Percentiles rank a stretch among this genome's conserved stretches.
These are phyloP conservation scores for Gossypium lobatum DNA, from an alignment of 441 rosid genomes.

Conservation along the genomic window DNA sequence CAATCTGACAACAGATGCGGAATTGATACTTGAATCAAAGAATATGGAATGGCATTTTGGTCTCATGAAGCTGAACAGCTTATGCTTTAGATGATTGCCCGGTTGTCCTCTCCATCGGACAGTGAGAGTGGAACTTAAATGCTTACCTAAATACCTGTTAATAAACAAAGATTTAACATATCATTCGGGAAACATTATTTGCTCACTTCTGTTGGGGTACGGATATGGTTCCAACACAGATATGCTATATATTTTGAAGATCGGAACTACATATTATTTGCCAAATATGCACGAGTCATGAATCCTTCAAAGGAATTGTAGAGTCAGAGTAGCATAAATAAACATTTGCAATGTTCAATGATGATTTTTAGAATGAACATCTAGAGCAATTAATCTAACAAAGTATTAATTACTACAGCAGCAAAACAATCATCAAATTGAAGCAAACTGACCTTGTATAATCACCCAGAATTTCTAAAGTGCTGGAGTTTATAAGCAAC, in stretches of 20 bases:
- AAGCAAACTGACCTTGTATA: conserved; percentile 57
- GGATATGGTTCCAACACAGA: not conserved
- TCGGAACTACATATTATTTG: not conserved
- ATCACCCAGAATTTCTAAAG: conserved; percentile 85
- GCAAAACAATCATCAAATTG: not conserved
- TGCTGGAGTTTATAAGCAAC: conserved; percentile 56
- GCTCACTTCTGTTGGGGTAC: not conserved
- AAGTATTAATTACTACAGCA: not conserved
- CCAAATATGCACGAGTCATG: not conserved
- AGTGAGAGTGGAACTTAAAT: conserved; percentile 58
- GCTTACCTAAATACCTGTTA: conserved; percentile 63
- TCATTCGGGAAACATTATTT: not conserved
- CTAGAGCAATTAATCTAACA: not conserved
- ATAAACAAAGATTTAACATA: conserved; percentile 8
- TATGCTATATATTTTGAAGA: not conserved
- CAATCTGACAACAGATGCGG: conserved; percentile 58
- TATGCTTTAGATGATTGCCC: conserved; percentile 32
- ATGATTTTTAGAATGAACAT: not conserved
- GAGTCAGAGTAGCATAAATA: not conserved
- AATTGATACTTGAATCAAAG: conserved; percentile 74
- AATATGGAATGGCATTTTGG: conserved; percentile 82
- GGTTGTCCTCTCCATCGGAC: conserved; percentile 60
- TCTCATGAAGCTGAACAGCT: conserved; percentile 49
- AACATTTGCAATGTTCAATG: not conserved
- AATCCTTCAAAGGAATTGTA: not conserved